Base-by-base conservation (phyloP, 257 asterid species). In the Nicotiana paniculata region DNA sequence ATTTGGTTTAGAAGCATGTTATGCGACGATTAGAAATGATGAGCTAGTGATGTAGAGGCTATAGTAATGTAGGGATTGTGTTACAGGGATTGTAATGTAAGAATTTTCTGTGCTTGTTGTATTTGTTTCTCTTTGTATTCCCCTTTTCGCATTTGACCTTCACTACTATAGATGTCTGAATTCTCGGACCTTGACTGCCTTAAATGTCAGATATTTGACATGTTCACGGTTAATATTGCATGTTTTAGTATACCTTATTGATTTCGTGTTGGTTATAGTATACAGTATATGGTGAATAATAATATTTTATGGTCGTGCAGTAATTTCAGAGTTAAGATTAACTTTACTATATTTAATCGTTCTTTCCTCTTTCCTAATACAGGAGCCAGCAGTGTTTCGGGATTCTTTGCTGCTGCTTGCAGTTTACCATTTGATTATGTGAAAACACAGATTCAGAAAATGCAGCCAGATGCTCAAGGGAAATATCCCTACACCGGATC, bases 381-480 rank as follows among this genome's bases (percentile, higher is more conserved):
- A 92, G 97, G 93, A 59, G 97, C 99, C 46, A 93, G 98, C 82
- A 11, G 87, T 2, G 95, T 95, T n/a, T 95, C 99, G 2, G 98
- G 99, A 24, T 93, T 95, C 79, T 92, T 91, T 17, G 99, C 97
- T 77, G 85, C 97, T n/a, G 97, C 99, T 33, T 93, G 98, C 78
- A 93, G 99, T 89, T 89, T 95, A 82, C 99, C 99, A 6, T 93
- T 95, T 46, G 98, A 95, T 82, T 93, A 92, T 79, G 97, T 95
- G 33, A 95, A 93, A 83, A 95, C 99, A 12, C 99, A 95, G 81
- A 95, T 95, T 72, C 98, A 92, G 90, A 93, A 93, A 85, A 95
- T 95, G 99, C 97, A 91, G 87, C 98, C 99, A 1, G 95, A 92
- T 87, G 95, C 92, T 35, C 77, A 84, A 13, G 99, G 99, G 75